phyloP scores from a whole-genome alignment of 2,329 filamentous ascomycete genomes.

The Sphaerulina vaccinii region DNA sequence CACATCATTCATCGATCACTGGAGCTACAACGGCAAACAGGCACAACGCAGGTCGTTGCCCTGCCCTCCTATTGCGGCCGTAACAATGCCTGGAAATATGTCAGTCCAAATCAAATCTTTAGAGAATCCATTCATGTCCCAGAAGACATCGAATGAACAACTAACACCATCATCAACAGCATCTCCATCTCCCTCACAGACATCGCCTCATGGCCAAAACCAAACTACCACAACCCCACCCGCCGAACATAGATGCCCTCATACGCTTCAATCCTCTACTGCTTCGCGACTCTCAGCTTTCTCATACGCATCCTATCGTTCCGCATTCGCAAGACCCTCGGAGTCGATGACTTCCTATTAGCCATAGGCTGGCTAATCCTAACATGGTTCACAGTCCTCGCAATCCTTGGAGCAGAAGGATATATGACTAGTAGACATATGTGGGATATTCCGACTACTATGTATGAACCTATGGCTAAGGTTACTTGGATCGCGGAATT shows the following conservation, averaged over 20 bases:
- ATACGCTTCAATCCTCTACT: conserved; percentile 32
- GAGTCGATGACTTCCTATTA: conserved; percentile 17
- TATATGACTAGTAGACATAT: conserved; percentile 38
- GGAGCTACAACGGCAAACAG: too few species aligned
- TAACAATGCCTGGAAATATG: too few species aligned
- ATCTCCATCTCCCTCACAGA: conserved; percentile 11
- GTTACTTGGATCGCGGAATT: conserved; percentile 37
- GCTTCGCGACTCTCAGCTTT: conserved; percentile 30
- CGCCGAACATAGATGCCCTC: conserved; percentile 35
- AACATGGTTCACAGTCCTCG: conserved; percentile 27
- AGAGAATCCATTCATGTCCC: not conserved
- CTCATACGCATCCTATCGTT: conserved; percentile 30
- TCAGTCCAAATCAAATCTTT: too few species aligned
- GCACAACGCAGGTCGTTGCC: too few species aligned
- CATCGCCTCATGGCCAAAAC: conserved; percentile 17
- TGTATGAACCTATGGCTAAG: conserved; percentile 28
- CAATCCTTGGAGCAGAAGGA: conserved; percentile 27
- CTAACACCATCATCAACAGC: not conserved
- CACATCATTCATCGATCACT: too few species aligned
- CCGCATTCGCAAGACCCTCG: conserved; percentile 5
- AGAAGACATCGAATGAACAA: not conserved
- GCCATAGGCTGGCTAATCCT: conserved; percentile 25
- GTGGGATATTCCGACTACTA: conserved; percentile 35
- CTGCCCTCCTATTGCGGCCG: too few species aligned
- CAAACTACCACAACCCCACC: conserved; percentile 32